These are phyloP conservation scores for Rubroboletus satanas DNA, from an alignment of 768 basidiomycete species.

Conservation along the genomic window DNA sequence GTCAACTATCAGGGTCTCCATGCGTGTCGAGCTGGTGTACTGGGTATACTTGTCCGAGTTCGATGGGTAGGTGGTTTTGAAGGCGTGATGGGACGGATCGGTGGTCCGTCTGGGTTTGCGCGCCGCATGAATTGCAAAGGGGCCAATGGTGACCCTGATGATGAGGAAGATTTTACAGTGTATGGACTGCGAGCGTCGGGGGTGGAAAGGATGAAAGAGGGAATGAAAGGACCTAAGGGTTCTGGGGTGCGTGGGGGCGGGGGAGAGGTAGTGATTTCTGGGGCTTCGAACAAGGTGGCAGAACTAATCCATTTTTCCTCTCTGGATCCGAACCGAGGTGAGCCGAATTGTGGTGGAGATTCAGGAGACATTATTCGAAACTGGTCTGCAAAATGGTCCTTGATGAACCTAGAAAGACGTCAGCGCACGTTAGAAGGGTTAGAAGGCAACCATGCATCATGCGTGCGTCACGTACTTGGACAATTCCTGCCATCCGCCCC, in stretches of 20 bases:
- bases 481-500: conserved; percentile 91
- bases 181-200: conserved; percentile 45
- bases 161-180: conserved; percentile 49
- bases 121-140: conserved; percentile 83
- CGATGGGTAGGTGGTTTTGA: conserved; percentile 53
- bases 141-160: conserved; percentile 68
- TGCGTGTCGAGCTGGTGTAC: conserved; percentile 49
- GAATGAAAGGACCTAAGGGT: conserved; percentile 51
- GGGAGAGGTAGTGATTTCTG: conserved; percentile 35
- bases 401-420: conserved; percentile 63
- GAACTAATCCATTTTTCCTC: conserved; percentile 87
- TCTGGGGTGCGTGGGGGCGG: conserved; percentile 65
- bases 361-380: conserved; percentile 67
- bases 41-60: conserved; percentile 37
- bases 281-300: conserved; percentile 58
- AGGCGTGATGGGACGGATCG: conserved; percentile 60
- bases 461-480: conserved; percentile 60
- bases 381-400: conserved; percentile 79
- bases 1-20: conserved; percentile 58
- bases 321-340: conserved; percentile 36
- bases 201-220: conserved; percentile 60
- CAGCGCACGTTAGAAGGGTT: neutral
- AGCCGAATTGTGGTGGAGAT: conserved; percentile 50
- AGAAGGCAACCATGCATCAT: neutral
- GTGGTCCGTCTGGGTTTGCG: conserved; percentile 56